These are phyloP conservation scores for Hansenula lynferdii DNA, from an alignment of 1,139 yeast species.

Conservation along the genomic window DNA sequence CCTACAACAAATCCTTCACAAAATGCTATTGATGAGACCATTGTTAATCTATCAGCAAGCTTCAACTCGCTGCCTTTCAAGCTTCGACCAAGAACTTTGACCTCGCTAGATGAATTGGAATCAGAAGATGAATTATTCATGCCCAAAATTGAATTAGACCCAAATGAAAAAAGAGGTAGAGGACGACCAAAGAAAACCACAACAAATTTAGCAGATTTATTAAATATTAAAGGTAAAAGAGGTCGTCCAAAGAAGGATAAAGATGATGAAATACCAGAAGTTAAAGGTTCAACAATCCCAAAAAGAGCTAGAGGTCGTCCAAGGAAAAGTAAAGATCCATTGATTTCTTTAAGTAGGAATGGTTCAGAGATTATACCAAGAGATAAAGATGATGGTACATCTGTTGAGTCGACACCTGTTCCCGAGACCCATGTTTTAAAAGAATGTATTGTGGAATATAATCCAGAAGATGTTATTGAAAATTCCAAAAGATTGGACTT, in stretches of 20 bases:
- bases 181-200: slow-evolving; percentile 20
- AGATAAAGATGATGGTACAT: not conserved
- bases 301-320: not conserved
- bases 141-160: not conserved
- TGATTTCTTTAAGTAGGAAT: not conserved
- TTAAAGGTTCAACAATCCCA: not conserved
- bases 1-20: not conserved
- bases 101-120: not conserved
- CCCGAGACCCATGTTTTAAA: not conserved
- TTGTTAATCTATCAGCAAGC: not conserved
- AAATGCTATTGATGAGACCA: not conserved
- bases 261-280: not conserved
- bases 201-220: slow-evolving; percentile 5
- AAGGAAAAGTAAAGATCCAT: slow-evolving; percentile 1
- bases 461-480: not conserved
- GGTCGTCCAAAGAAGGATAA: slow-evolving; percentile 24
- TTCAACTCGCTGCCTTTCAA: not conserved
- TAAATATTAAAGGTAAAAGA: slow-evolving; percentile 6
- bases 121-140: slow-evolving; percentile 4
- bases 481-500: not conserved
- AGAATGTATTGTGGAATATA: not conserved
- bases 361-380: not conserved
- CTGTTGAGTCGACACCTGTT: not conserved
- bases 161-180: slow-evolving; percentile 7
- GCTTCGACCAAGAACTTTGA: not conserved